phyloP scores from a whole-genome alignment of 768 basidiomycete genomes.

The Neoboletus brunneissimus region DNA sequence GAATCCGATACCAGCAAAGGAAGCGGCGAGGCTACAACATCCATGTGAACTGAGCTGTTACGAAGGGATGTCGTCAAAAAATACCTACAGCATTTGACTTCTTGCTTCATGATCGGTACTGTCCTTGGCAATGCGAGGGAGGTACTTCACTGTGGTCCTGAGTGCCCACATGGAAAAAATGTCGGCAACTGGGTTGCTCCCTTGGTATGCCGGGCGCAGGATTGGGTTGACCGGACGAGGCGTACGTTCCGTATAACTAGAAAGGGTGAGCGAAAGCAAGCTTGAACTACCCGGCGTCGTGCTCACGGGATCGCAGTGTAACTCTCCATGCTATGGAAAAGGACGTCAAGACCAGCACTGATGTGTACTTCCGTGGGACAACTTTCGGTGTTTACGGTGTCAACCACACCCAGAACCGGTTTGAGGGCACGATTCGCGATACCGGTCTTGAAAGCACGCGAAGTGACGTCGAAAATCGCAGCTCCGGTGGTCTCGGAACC shows the following conservation, averaged over 20 bases:
- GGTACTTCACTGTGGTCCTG: slow-evolving; percentile 80
- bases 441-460: slow-evolving; percentile 92
- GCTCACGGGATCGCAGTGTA: slow-evolving; percentile 90
- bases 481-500: slow-evolving; percentile 95
- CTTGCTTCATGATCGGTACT: slow-evolving; percentile 78
- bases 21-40: slow-evolving; percentile 69
- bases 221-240: slow-evolving; percentile 91
- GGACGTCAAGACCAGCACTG: slow-evolving; percentile 89
- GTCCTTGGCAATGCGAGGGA: slow-evolving; percentile 84
- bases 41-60: neutral
- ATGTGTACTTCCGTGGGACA: slow-evolving; percentile 94
- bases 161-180: slow-evolving; percentile 96
- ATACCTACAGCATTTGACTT: slow-evolving; percentile 81
- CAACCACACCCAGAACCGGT: slow-evolving; percentile 82
- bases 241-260: slow-evolving; percentile 83
- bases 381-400: slow-evolving; percentile 86
- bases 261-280: slow-evolving; percentile 6
- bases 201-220: slow-evolving; percentile 88
- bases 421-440: slow-evolving; percentile 92
- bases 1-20: slow-evolving; percentile 94
- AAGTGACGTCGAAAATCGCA: slow-evolving; percentile 91
- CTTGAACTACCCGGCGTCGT: neutral
- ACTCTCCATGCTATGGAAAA: slow-evolving; percentile 95
- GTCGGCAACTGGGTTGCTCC: slow-evolving; percentile 91
- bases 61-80: neutral